A percentile compares a stretch with the other conserved stretches of the same genome.
phyloP scores from a whole-genome alignment of 2,329 filamentous ascomycete species.

The Aspergillus uvarum region DNA sequence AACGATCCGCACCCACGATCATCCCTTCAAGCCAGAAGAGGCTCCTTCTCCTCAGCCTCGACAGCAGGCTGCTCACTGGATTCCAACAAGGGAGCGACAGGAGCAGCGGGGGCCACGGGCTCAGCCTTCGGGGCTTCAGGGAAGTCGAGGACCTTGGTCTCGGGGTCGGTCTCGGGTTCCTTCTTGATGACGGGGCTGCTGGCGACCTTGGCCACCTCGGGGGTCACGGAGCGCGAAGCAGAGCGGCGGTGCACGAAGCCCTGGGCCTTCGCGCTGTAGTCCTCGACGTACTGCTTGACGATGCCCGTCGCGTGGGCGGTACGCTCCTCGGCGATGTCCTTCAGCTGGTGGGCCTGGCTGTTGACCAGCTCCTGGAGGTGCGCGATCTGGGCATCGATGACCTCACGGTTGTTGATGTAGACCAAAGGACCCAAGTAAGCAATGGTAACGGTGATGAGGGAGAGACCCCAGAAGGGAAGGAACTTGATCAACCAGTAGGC shows the following conservation, averaged over 20 bases:
- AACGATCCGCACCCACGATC: background rate
- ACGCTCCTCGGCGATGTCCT: slow-evolving; percentile 60
- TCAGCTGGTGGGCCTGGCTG: slow-evolving; percentile 60
- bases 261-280: slow-evolving; percentile 62
- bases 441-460: slow-evolving; percentile 56
- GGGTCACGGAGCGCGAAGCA: slow-evolving; percentile 29
- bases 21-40: slow-evolving; percentile 29
- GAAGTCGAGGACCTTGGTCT: slow-evolving; percentile 51
- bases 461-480: slow-evolving; percentile 64
- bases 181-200: slow-evolving; percentile 24
- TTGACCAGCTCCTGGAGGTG: slow-evolving; percentile 55
- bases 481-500: slow-evolving; percentile 67
- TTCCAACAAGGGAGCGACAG: slow-evolving; percentile 6
- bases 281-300: slow-evolving; percentile 59
- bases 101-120: slow-evolving; percentile 21
- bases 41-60: slow-evolving; percentile 32
- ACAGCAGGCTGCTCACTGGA: slow-evolving; percentile 30
- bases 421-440: slow-evolving; percentile 61
- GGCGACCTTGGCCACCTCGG: slow-evolving; percentile 32
- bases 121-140: slow-evolving; percentile 48
- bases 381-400: slow-evolving; percentile 61
- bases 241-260: slow-evolving; percentile 47
- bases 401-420: slow-evolving; percentile 65
- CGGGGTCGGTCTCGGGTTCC: slow-evolving; percentile 41
- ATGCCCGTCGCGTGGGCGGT: slow-evolving; percentile 58